A percentile compares a stretch with the other conserved stretches of the same genome.
Conservation (phyloP, 2,329 filamentous ascomycete species). For the Polytolypa hystricis region DNA sequence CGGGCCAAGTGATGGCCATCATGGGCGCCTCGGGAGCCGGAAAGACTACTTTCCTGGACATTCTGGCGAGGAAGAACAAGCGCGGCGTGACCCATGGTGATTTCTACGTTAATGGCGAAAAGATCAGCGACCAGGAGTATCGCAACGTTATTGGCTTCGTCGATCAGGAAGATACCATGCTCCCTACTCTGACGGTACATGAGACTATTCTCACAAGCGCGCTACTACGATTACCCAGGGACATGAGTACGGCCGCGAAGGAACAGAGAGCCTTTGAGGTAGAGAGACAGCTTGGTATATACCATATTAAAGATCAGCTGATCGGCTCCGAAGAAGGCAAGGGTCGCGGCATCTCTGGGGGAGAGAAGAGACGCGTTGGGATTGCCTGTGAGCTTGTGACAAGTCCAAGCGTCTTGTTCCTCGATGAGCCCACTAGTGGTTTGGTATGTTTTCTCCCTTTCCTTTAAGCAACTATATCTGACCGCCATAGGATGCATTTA, state of each 20-base stretch:
- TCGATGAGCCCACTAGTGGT: constrained; percentile 94
- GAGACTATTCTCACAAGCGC: constrained; percentile 96
- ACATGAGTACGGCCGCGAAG: constrained; percentile 82
- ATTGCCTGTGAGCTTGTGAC: constrained; percentile 98
- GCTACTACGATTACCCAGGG: constrained; percentile 75
- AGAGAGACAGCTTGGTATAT: constrained; percentile 89
- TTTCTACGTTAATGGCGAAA: constrained; percentile 90
- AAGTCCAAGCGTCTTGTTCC: constrained; percentile 89
- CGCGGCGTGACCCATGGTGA: constrained; percentile 66
- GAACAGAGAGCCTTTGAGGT: constrained; percentile 86
- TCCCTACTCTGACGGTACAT: constrained; percentile 90
- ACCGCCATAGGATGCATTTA: constrained; percentile 61
- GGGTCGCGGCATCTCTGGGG: constrained; percentile 89
- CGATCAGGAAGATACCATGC: constrained; percentile 94
- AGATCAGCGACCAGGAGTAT: constrained; percentile 72
- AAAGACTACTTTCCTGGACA: constrained; percentile 95
- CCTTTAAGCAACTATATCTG: constrained; percentile 43
- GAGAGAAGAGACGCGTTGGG: constrained; percentile 89
- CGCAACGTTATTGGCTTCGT: constrained; percentile 91
- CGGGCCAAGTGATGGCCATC: constrained; percentile 91
- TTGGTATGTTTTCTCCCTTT: constrained; percentile 60
- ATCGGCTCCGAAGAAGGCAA: constrained; percentile 94
- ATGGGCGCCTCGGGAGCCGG: constrained; percentile 97
- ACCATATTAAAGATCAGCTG: constrained; percentile 84
- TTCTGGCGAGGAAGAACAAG: constrained; percentile 94